These are phyloP conservation scores for Vigna radiata DNA, from an alignment of 306 rosid genomes.

Conservation along the genomic window DNA sequence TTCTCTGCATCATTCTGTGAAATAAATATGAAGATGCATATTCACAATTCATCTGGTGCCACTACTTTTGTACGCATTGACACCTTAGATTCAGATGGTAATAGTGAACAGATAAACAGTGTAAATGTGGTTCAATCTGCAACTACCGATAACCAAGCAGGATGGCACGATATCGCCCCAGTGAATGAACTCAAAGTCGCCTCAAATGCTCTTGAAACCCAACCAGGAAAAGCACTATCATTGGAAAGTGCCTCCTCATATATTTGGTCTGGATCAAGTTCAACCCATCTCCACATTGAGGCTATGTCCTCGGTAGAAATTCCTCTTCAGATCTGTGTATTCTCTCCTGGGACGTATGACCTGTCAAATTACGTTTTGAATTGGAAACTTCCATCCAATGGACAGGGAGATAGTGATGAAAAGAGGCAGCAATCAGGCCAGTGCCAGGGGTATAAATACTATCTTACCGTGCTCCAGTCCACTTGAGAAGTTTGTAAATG, in stretches of 20 bases:
- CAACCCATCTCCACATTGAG: conserved; percentile 66
- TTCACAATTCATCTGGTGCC: conserved; percentile 70
- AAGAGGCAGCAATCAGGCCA: conserved; percentile 58
- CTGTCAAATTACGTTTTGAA: conserved; percentile 78
- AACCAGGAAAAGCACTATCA: conserved; percentile 50
- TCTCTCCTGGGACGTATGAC: conserved; percentile 86
- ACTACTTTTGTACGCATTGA: conserved; percentile 64
- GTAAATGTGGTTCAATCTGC: conserved; percentile 48
- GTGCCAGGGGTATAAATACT: conserved; percentile 83
- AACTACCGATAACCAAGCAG: conserved; percentile 63
- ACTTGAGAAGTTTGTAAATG: conserved; percentile 44
- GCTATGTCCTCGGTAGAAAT: conserved; percentile 67
- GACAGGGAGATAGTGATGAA: conserved; percentile 47
- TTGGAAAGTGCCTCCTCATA: conserved; percentile 67
- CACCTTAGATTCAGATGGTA: conserved; percentile 56
- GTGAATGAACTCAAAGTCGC: conserved; percentile 67
- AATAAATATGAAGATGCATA: conserved; percentile 73
- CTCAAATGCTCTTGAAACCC: conserved; percentile 57
- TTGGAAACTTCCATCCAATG: conserved; percentile 68
- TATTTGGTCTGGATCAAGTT: conserved; percentile 92
- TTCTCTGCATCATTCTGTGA: conserved; percentile 76
- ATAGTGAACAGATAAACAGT: conserved; percentile 41
- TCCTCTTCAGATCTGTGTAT: conserved; percentile 87
- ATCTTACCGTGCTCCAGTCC: conserved; percentile 84
- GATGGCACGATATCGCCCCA: conserved; percentile 81